A percentile compares a stretch with the other conserved stretches of the same genome.
Conservation (phyloP, 192 early-diverging fungal genomes). For the Entrophospora sp. region DNA sequence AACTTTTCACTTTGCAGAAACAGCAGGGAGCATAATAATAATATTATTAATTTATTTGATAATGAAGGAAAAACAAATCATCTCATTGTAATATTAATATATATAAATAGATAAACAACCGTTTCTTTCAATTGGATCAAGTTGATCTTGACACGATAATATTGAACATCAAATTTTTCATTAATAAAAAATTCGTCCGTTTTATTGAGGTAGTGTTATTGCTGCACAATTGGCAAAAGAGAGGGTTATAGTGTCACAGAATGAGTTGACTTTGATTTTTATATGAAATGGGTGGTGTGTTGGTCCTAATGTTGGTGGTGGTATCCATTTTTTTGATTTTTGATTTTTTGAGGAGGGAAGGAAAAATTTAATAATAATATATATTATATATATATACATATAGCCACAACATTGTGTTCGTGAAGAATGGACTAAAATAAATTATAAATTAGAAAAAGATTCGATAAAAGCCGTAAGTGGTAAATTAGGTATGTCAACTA, state of each 20-base stretch:
- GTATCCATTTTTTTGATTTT: slow-evolving; percentile 64
- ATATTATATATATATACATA: not conserved
- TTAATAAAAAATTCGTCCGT: too few relatives aligned
- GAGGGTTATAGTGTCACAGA: slow-evolving; percentile 55
- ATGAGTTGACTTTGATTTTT: slow-evolving; percentile 41
- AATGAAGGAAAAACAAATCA: too few relatives aligned
- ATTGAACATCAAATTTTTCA: too few relatives aligned
- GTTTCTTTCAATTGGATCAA: too few relatives aligned
- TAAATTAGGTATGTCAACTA: slow-evolving; percentile 46
- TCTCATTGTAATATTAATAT: too few relatives aligned
- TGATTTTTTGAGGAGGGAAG: slow-evolving; percentile 44
- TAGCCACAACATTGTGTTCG: slow-evolving; percentile 52
- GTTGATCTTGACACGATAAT: too few relatives aligned
- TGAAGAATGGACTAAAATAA: slow-evolving; percentile 65
- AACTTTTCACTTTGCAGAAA: too few relatives aligned
- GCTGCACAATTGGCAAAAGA: slow-evolving; percentile 56
- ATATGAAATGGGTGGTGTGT: slow-evolving; percentile 45
- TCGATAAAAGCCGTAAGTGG: slow-evolving; percentile 46
- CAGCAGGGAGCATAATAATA: too few relatives aligned
- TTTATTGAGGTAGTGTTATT: slow-evolving; percentile 54
- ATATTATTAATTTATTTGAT: too few relatives aligned
- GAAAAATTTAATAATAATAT: not conserved
- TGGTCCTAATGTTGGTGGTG: slow-evolving; percentile 68
- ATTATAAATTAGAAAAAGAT: slow-evolving; percentile 32
- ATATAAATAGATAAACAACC: too few relatives aligned